Conservation (phyloP, 495 filamentous ascomycete species). For the Penicillium maclennaniae region DNA sequence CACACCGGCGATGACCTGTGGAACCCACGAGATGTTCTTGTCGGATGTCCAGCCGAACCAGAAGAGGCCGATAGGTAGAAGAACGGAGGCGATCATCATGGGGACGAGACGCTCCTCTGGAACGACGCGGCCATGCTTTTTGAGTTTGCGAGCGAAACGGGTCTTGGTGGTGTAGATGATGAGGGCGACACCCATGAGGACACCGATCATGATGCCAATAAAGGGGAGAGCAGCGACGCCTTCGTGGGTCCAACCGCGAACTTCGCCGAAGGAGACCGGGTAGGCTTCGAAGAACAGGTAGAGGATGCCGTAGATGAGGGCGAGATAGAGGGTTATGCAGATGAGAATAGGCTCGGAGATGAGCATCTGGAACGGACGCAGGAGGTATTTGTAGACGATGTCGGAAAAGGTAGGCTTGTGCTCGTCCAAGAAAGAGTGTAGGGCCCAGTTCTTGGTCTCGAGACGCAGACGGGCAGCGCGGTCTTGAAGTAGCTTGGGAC, state of each 20-base stretch:
- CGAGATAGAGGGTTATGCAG: constrained; percentile 47
- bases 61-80: constrained; percentile 58
- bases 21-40: constrained; percentile 41
- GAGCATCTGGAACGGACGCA: constrained; percentile 60
- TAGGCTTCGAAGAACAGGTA: constrained; percentile 63
- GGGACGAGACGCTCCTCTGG: constrained; percentile 58
- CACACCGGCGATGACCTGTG: constrained; percentile 47
- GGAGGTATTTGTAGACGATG: constrained; percentile 49
- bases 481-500: constrained; percentile 50
- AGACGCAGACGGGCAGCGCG: constrained; percentile 54
- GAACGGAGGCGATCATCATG: constrained; percentile 53
- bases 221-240: constrained; percentile 57
- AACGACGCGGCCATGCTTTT: constrained; percentile 44
- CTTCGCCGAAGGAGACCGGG: constrained; percentile 52
- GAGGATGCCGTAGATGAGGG: constrained; percentile 58
- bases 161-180: constrained; percentile 51
- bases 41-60: constrained; percentile 62
- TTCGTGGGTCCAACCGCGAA: constrained; percentile 46
- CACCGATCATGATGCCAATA: constrained; percentile 55
- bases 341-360: constrained; percentile 58
- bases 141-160: constrained; percentile 48
- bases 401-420: constrained; percentile 42
- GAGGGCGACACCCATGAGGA: constrained; percentile 43
- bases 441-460: constrained; percentile 59
- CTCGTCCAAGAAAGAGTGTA: constrained; percentile 57